Percentiles rank a stretch among this genome's conserved stretches.
These are phyloP conservation scores for Aspergillus unguis DNA, from an alignment of 2,329 filamentous ascomycete species.

Conservation along the genomic window DNA sequence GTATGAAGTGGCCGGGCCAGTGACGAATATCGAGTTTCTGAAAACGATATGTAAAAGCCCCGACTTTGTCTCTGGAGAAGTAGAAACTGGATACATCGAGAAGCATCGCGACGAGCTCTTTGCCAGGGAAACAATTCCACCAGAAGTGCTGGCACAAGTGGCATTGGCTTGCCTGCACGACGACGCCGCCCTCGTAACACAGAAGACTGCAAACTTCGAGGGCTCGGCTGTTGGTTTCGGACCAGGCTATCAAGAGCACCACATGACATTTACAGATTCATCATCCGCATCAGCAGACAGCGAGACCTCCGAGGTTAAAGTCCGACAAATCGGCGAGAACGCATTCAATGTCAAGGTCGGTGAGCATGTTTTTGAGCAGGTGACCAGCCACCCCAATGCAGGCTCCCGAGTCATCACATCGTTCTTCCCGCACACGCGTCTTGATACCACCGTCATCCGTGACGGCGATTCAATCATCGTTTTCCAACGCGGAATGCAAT, in stretches of 20 bases:
- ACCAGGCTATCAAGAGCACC: constrained; percentile 61
- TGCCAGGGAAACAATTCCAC: constrained; percentile 54
- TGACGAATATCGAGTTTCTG: constrained; percentile 95
- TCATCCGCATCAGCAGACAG: constrained; percentile 47
- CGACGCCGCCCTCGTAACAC: constrained; percentile 33
- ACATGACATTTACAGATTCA: constrained; percentile 54
- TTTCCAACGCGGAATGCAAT: constrained; percentile 67
- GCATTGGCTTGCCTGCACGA: constrained; percentile 69
- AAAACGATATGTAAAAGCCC: constrained; percentile 79
- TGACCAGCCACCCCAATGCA: constrained; percentile 49
- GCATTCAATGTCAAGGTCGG: constrained; percentile 51
- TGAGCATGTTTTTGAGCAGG: constrained; percentile 36
- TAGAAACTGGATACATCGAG: constrained; percentile 95
- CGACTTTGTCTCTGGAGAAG: constrained; percentile 79
- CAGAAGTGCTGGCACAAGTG: constrained; percentile 81
- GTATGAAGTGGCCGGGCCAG: constrained; percentile 88
- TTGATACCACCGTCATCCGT: constrained; percentile 72
- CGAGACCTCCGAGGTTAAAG: constrained; percentile 43
- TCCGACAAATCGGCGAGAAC: constrained; percentile 50
- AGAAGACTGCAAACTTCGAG: constrained; percentile 25
- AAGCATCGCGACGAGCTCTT: constrained; percentile 83
- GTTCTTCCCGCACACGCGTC: constrained; percentile 77
- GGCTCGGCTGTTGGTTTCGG: constrained; percentile 55
- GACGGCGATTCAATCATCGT: constrained; percentile 58
- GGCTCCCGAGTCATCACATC: constrained; percentile 58